Evolutionary conservation across 148 eudicot species (phyloP).

Genomic region (Rhododendron griersonianum): DNA sequence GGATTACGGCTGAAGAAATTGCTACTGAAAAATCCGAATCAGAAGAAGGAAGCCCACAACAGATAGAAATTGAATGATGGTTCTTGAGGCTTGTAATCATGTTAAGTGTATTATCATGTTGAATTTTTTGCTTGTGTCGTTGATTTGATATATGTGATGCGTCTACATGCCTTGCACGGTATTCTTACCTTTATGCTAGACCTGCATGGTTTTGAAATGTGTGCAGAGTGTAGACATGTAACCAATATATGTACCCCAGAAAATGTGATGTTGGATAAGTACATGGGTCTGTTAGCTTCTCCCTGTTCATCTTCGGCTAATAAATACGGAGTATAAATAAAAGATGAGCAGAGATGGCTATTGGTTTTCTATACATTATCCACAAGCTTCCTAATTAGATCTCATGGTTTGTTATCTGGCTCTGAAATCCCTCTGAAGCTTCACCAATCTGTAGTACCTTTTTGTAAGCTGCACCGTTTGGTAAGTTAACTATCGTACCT

Average conservation of each 20-base stretch:
- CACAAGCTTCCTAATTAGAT: no score
- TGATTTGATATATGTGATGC: background rate
- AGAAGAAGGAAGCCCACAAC: slow-evolving; percentile 56
- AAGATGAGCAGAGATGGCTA: no score
- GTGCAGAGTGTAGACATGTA: background rate
- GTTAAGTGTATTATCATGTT: background rate
- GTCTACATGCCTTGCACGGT: background rate
- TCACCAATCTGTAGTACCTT: no score
- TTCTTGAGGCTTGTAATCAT: background rate
- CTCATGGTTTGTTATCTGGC: no score
- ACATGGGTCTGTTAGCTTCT: no score
- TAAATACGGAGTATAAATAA: no score
- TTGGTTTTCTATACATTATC: no score
- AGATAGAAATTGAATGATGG: slow-evolving; percentile 71
- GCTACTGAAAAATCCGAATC: slow-evolving; percentile 17
- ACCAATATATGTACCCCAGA: background rate
- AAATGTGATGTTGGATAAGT: background rate
- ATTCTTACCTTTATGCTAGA: background rate
- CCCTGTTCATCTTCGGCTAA: no score
- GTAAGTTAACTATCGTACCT: no score
- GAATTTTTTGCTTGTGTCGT: background rate
- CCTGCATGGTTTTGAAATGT: background rate
- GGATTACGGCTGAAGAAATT: slow-evolving; percentile 57
- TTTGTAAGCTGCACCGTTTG: no score
- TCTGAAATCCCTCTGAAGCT: no score